Percentiles rank a stretch among this genome's conserved stretches.
Evolutionary conservation across 2,329 filamentous ascomycete species (phyloP).

Genomic region (Aspergillus aculeatus): DNA sequence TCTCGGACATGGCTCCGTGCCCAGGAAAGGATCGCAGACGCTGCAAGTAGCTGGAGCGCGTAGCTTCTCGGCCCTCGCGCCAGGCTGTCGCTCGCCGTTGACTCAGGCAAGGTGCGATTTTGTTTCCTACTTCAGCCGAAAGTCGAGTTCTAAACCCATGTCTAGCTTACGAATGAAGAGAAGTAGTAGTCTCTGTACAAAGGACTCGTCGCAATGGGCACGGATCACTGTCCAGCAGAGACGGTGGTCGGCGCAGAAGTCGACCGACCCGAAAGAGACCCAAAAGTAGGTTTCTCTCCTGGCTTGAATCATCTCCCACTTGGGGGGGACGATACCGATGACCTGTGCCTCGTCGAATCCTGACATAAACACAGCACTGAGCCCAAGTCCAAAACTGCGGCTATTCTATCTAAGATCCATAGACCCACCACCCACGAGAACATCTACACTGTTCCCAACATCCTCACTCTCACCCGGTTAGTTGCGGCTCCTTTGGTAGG

Average conservation of each 20-base stretch:
- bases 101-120: conserved; percentile 5
- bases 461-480: conserved; percentile 84
- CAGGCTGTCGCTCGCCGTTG: not conserved
- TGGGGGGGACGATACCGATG: not conserved
- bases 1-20: not conserved
- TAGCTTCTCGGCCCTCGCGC: conserved; percentile 9
- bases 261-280: conserved; percentile 19
- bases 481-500: conserved; percentile 80
- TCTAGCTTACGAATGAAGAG: conserved; percentile 7
- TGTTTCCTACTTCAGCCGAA: not conserved
- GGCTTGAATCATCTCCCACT: not conserved
- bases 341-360: not conserved
- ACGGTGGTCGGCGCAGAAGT: conserved; percentile 26
- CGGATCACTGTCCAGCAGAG: conserved; percentile 15
- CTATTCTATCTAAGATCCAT: conserved; percentile 34
- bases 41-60: not conserved
- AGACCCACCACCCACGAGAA: conserved; percentile 65
- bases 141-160: not conserved
- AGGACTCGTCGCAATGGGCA: not conserved
- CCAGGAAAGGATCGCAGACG: conserved; percentile 7
- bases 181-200: not conserved
- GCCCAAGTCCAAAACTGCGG: conserved; percentile 27
- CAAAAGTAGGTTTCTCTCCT: conserved; percentile 18
- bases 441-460: conserved; percentile 94
- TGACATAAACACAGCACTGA: conserved; percentile 18